These are phyloP conservation scores for Fomitopsis schrenkii DNA, from an alignment of 1,284 basidiomycete genomes.

Conservation along the genomic window DNA sequence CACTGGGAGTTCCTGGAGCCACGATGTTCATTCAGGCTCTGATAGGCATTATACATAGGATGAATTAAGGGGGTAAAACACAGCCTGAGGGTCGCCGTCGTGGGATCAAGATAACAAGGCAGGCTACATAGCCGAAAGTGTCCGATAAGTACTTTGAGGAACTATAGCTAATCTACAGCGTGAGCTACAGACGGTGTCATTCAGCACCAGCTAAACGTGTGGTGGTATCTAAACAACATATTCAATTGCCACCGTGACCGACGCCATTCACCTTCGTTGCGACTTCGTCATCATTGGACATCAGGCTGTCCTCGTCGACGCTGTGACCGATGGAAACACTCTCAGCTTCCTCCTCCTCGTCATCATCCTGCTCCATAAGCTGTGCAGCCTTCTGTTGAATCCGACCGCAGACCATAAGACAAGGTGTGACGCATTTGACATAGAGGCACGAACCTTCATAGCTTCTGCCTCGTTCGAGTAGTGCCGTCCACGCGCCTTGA, in stretches of 20 bases:
- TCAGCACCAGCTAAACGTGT: neutral
- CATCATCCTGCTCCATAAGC: slow-evolving; percentile 67
- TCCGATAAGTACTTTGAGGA: neutral
- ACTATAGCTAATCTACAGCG: neutral
- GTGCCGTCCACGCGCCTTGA: slow-evolving; percentile 78
- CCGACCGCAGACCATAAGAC: slow-evolving; percentile 3
- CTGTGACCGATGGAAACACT: slow-evolving; percentile 20
- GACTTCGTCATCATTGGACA: slow-evolving; percentile 24
- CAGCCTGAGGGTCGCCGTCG: neutral
- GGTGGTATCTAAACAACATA: neutral
- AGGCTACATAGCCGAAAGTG: neutral
- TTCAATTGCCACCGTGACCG: slow-evolving; percentile 11
- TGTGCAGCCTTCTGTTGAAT: slow-evolving; percentile 53
- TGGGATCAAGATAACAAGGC: neutral
- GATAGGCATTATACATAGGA: neutral
- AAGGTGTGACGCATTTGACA: neutral
- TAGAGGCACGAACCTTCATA: slow-evolving; percentile 63
- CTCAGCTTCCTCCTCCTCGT: slow-evolving; percentile 46
- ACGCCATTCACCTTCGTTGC: slow-evolving; percentile 25
- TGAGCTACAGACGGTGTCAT: neutral
- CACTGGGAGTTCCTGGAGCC: neutral
- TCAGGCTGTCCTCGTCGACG: slow-evolving; percentile 25
- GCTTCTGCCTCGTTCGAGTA: slow-evolving; percentile 92
- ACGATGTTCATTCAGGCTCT: neutral
- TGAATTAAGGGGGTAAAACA: neutral